phyloP scores from a whole-genome alignment of 169 alveolate species.

The Eimeria tenella region DNA sequence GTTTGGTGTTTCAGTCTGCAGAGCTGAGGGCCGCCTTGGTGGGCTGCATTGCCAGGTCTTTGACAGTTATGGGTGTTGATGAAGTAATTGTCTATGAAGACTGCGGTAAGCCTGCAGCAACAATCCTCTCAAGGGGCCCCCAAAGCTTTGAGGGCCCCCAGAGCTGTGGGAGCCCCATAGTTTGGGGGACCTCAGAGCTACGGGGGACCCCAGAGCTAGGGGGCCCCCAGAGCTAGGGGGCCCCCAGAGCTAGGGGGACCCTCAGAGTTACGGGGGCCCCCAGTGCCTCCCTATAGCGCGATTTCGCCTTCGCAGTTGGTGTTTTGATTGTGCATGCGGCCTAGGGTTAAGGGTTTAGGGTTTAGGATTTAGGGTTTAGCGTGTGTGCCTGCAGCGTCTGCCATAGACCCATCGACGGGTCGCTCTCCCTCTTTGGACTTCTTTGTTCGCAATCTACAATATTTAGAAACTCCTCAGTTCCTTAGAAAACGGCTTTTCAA shows the following conservation, averaged over 20 bases:
- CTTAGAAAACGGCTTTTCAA: conserved; percentile 94
- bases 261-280: background rate
- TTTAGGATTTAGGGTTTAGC: background rate
- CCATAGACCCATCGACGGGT: background rate
- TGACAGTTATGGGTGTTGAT: conserved; percentile 94
- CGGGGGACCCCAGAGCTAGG: too few species aligned
- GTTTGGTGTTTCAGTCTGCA: conserved; percentile 82
- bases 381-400: conserved; percentile 12
- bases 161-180: background rate
- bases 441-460: conserved; percentile 95
- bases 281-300: background rate
- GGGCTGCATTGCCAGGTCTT: conserved; percentile 94
- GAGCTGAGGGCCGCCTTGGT: conserved; percentile 93
- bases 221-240: too few species aligned
- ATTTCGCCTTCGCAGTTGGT: background rate
- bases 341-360: background rate
- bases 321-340: background rate
- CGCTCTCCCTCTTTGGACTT: conserved; percentile 88
- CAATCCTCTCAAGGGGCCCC: background rate
- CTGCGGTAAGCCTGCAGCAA: conserved; percentile 80
- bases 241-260: background rate
- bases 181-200: background rate
- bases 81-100: conserved; percentile 95
- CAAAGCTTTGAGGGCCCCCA: background rate
- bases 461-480: conserved; percentile 99